Conservation (phyloP, 805 yeast species). For the Wickerhamiella sergipiensis region DNA sequence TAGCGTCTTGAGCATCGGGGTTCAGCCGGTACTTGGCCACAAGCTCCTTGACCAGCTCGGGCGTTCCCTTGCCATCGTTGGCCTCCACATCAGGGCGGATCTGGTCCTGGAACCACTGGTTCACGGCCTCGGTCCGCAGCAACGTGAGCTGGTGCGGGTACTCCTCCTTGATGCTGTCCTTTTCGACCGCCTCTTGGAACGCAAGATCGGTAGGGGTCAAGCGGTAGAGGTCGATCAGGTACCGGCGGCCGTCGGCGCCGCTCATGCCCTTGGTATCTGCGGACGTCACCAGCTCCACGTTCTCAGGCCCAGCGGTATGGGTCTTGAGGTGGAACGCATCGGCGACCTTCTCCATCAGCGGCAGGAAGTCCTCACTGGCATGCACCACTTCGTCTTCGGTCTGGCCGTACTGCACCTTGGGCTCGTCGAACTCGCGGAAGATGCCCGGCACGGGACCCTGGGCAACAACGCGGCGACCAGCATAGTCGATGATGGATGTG, state of each 20-base stretch:
- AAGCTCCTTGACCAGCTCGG: conserved; percentile 32
- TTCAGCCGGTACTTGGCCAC: conserved; percentile 47
- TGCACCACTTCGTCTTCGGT: conserved; percentile 46
- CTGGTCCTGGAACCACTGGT: conserved; percentile 73
- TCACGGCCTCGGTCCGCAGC: conserved; percentile 77
- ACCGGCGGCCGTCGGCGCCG: conserved; percentile 77
- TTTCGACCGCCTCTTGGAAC: conserved; percentile 41
- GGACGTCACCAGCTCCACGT: conserved; percentile 46
- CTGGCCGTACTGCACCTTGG: conserved; percentile 60
- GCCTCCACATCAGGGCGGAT: conserved; percentile 42
- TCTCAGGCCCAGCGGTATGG: conserved; percentile 37
- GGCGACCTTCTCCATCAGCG: conserved; percentile 45
- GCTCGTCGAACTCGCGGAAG: conserved; percentile 33
- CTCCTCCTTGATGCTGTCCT: conserved; percentile 25
- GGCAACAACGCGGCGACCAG: conserved; percentile 77
- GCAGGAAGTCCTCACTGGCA: conserved; percentile 39
- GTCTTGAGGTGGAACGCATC: conserved; percentile 66
- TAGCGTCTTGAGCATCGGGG: conserved; percentile 43
- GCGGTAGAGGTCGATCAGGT: conserved; percentile 72
- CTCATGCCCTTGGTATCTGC: conserved; percentile 71
- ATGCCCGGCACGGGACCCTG: conserved; percentile 96
- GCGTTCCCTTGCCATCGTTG: conserved; percentile 8
- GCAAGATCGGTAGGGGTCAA: conserved; percentile 73
- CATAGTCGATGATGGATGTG: conserved; percentile 78
- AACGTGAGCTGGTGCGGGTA: conserved; percentile 77